Base-by-base conservation (phyloP, 2,329 filamentous ascomycete genomes). In the Nothopassalora personata region DNA sequence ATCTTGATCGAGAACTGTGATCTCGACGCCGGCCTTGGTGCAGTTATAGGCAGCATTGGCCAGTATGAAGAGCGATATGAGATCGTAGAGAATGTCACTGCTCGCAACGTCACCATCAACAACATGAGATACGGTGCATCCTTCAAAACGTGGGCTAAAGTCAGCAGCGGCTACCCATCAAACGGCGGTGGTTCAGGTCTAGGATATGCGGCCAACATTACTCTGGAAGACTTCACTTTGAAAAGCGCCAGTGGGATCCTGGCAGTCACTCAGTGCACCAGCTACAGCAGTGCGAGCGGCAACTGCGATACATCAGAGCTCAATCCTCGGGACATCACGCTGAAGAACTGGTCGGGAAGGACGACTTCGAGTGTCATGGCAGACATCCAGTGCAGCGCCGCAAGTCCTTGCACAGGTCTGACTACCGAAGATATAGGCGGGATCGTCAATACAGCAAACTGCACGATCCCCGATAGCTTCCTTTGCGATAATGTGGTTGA, bases 81-180 rank as follows among this genome's bases (percentile, higher is more conserved):
- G 64, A 76, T 73, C 7, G 74, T 85, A 6, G 75, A 81, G 64
- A 76, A 79, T 56, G 73, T 85, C 39, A 74, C 71, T 7, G 80
- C 75, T 1, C 72, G 75, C 15, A 81, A 83, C 19, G 73, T 83
- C 49, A 54, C 50, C 18, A 59, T 61, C 55, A 58, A 63, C 19
- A 31, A 55, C 33, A 63, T 63, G 61, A 56, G 63, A 7, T 65
- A 61, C 19, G 63, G 63, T 1, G 61, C 54, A 7, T 61, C 61
- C 45, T 50, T 85, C 63, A 85, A 86, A 72, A 85, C 82, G 0
- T 85, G 83, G 83, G 81, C 81, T 0, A 81, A 79, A n/a, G 70
- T 78, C 10, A 74, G 57, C 5, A 60, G 53, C 4, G 64, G 80
- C 23, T 81, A 78, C 53, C 80, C 81, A 4, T 82, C 81, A 1